These are phyloP conservation scores for Chrysanthemum makinoi DNA, from an alignment of 129 eudicot species.

Conservation along the genomic window DNA sequence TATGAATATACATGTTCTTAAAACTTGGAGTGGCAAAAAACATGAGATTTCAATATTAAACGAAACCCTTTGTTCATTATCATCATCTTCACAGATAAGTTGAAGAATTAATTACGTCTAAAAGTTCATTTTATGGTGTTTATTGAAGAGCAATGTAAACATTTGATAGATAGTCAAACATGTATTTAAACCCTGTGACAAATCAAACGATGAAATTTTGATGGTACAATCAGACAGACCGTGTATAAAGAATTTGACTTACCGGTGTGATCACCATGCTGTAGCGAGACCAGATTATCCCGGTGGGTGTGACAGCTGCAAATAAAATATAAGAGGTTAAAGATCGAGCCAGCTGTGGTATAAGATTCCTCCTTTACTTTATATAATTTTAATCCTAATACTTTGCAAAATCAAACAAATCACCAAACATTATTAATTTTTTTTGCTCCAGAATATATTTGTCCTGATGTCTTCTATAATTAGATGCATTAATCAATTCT, in stretches of 20 bases:
- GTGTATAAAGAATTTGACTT: constrained; percentile 31
- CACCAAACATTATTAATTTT: background rate
- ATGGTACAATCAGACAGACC: background rate
- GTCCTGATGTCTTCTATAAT: background rate
- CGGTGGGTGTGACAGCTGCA: constrained; percentile 92
- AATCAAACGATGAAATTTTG: background rate
- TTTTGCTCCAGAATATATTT: constrained; percentile 2
- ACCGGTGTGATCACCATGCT: constrained; percentile 94
- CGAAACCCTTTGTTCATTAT: background rate
- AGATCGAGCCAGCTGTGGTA: background rate
- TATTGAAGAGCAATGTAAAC: background rate
- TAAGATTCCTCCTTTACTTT: background rate
- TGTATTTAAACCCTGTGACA: background rate
- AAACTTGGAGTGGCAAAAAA: background rate
- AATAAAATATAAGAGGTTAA: constrained; percentile 9
- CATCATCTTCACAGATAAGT: background rate
- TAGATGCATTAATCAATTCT: background rate
- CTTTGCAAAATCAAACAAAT: constrained; percentile 5
- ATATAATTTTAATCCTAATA: background rate
- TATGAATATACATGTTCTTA: background rate
- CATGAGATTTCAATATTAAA: background rate
- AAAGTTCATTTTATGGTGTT: background rate
- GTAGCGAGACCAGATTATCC: constrained; percentile 96
- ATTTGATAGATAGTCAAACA: background rate
- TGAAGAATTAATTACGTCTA: background rate